Conservation (phyloP, 1,139 yeast species). For the Kodamaea derodonti region DNA sequence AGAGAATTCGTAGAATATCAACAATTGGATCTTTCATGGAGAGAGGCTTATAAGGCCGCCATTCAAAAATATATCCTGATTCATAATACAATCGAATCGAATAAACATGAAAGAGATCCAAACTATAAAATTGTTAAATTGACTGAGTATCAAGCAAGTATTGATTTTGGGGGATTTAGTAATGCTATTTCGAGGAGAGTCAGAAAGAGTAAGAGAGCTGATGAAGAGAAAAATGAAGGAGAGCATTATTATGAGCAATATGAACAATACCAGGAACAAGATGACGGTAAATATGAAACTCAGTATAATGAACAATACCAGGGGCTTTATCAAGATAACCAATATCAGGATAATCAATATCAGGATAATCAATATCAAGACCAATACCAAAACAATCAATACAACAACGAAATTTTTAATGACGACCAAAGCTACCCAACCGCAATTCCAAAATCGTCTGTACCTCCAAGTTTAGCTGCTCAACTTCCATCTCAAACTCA, state of each 20-base stretch:
- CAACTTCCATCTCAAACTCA: constrained; percentile 1
- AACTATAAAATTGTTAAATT: constrained; percentile 32
- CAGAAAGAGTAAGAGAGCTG: constrained; percentile 2
- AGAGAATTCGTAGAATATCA: constrained; percentile 27
- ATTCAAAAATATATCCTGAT: constrained; percentile 30
- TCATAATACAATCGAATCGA: constrained; percentile 30
- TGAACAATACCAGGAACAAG: background rate
- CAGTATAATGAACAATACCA: background rate
- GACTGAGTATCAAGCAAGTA: constrained; percentile 38
- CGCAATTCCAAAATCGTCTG: background rate
- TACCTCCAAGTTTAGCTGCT: constrained; percentile 1
- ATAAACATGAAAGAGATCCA: constrained; percentile 23
- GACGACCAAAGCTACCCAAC: background rate
- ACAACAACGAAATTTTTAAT: background rate
- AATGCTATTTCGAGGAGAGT: constrained; percentile 32
- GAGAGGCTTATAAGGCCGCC: constrained; percentile 26
- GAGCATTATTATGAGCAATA: background rate
- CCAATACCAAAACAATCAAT: background rate
- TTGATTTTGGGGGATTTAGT: constrained; percentile 39
- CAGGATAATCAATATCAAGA: background rate
- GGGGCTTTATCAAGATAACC: background rate
- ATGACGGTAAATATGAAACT: background rate
- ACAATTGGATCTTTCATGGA: constrained; percentile 35
- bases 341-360: background rate
- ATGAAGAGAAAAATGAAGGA: background rate